Evolutionary conservation across 225 moss, liverwort and hornwort species (phyloP).

Genomic region (Pseudisothecium myosuroides): DNA sequence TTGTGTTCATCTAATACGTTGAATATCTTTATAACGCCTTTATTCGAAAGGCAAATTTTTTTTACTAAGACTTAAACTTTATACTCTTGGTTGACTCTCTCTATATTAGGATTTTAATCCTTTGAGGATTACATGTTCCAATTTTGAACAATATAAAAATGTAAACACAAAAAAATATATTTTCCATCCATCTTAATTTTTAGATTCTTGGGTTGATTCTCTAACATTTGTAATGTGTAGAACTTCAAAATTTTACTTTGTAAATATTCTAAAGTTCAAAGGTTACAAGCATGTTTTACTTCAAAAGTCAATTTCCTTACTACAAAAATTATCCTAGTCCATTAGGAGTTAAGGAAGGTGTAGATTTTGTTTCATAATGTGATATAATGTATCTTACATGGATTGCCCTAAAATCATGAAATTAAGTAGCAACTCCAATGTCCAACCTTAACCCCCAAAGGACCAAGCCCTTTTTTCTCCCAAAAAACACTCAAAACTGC

Average conservation of each 20-base stretch:
- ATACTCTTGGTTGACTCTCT: background rate
- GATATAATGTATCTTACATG: background rate
- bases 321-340: background rate
- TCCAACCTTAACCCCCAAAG: background rate
- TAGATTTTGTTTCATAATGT: background rate
- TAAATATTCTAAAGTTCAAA: background rate
- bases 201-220: background rate
- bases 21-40: background rate
- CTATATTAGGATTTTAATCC: background rate
- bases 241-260: background rate
- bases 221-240: background rate
- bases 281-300: background rate
- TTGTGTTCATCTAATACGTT: rapidly evolving
- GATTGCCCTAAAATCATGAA: background rate
- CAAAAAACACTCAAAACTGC: too few relatives aligned
- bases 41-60: background rate
- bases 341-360: background rate
- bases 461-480: too few relatives aligned
- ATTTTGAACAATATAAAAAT: background rate
- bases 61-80: rapidly evolving
- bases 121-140: background rate
- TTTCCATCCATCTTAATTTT: background rate
- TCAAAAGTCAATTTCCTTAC: background rate
- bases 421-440: background rate
- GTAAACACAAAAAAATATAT: background rate